A percentile compares a stretch with the other conserved stretches of the same genome.
Evolutionary conservation across 345 rosid genomes (phyloP).

Genomic region (Rhizophora apiculata): DNA sequence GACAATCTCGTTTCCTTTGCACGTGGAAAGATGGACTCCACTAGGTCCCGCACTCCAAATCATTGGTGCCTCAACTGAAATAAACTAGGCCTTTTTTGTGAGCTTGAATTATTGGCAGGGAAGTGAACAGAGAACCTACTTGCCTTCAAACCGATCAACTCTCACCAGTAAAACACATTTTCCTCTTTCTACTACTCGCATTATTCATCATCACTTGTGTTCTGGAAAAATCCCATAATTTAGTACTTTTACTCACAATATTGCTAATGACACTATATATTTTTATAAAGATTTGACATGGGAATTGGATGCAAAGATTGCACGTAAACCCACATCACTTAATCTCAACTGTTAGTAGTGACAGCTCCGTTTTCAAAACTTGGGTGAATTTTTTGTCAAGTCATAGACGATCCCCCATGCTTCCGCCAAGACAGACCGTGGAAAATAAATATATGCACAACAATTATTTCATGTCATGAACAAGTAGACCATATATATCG

Average conservation of each 20-base stretch:
- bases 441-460: too few species aligned
- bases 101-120: conserved; percentile 47
- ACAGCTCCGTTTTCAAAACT: too few species aligned
- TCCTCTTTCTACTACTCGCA: too few species aligned
- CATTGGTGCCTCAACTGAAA: conserved; percentile 55
- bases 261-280: not conserved
- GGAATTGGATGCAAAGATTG: too few species aligned
- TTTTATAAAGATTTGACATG: not conserved
- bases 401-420: too few species aligned
- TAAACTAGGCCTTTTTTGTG: conserved; percentile 31
- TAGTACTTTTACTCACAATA: too few species aligned
- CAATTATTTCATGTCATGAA: conserved; percentile 10
- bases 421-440: conserved; percentile 21
- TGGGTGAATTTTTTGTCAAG: too few species aligned
- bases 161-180: not conserved
- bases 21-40: conserved; percentile 78
- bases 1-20: conserved; percentile 38
- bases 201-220: too few species aligned
- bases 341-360: too few species aligned
- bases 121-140: conserved; percentile 12
- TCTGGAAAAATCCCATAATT: too few species aligned
- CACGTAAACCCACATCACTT: too few species aligned
- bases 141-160: not conserved
- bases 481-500: conserved; percentile 5
- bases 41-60: conserved; percentile 32